Evolutionary conservation across 371 early-diverging fungal species (phyloP).

Genomic region (Mucor saturninus): DNA sequence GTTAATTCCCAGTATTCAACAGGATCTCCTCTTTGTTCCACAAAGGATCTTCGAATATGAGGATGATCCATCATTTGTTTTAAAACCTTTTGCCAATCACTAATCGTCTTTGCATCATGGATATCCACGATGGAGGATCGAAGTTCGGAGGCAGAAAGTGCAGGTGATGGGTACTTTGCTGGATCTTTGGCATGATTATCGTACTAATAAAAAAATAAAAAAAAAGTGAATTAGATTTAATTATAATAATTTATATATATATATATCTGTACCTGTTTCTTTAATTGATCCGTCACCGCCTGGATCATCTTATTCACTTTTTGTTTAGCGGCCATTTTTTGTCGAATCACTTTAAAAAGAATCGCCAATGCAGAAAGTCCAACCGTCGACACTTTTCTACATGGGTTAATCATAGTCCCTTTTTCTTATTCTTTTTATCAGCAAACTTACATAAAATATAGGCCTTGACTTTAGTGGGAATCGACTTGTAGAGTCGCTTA

Average conservation of each 20-base stretch:
- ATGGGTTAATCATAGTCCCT: too few species aligned
- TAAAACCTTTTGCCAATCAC: constrained; percentile 24
- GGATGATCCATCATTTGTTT: constrained; percentile 16
- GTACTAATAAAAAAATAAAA: neutral
- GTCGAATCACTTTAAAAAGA: neutral
- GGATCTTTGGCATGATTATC: constrained; percentile 20
- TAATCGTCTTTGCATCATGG: constrained; percentile 13
- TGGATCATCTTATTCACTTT: constrained; percentile 17
- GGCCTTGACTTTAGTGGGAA: constrained; percentile 6
- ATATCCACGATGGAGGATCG: constrained; percentile 16
- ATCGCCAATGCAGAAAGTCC: too few species aligned
- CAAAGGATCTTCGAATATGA: constrained; percentile 16
- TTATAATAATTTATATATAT: neutral
- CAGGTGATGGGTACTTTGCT: constrained; percentile 3
- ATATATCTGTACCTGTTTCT: constrained; percentile 12
- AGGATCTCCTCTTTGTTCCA: constrained; percentile 25
- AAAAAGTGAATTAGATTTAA: too few species aligned
- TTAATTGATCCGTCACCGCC: constrained; percentile 2
- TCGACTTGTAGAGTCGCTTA: constrained; percentile 6
- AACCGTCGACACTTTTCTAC: too few species aligned
- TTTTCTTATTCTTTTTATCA: neutral
- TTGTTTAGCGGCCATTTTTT: constrained; percentile 7
- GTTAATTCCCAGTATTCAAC: constrained; percentile 31
- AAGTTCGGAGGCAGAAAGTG: constrained; percentile 13
- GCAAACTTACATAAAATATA: constrained; percentile 13